Conservation (phyloP, 164 flowering plant genomes). For the Platanus orientalis region DNA sequence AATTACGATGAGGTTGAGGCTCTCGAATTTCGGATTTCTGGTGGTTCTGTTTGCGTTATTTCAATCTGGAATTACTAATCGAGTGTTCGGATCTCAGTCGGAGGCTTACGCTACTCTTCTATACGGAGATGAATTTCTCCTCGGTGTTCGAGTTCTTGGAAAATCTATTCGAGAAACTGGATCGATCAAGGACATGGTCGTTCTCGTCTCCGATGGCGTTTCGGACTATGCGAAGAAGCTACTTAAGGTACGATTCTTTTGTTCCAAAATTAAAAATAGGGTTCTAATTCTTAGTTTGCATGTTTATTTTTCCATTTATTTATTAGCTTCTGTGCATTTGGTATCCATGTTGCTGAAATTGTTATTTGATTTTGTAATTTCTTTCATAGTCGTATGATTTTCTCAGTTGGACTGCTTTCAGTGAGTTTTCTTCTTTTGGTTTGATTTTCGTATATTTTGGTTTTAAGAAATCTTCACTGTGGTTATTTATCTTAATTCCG, state of each 20-base stretch:
- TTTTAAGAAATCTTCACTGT: no score
- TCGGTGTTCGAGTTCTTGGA: constrained; percentile 94
- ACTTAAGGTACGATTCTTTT: constrained; percentile 44
- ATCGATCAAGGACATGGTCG: constrained; percentile 84
- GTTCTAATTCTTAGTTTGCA: neutral
- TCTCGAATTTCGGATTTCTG: constrained; percentile 8
- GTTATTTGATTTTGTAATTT: neutral
- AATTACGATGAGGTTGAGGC: constrained; percentile 15
- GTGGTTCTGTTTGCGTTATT: constrained; percentile 9
- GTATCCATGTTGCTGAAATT: neutral
- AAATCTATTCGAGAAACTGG: constrained; percentile 87
- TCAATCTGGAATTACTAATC: constrained; percentile 10
- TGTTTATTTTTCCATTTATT: neutral
- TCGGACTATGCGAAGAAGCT: constrained; percentile 73
- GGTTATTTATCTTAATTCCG: neutral
- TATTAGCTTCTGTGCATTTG: neutral
- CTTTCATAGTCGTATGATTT: neutral
- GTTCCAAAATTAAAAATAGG: neutral
- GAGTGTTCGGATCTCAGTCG: constrained; percentile 23
- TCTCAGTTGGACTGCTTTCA: neutral
- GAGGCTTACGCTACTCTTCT: constrained; percentile 85
- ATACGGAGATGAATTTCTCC: constrained; percentile 90
- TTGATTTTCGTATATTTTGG: no score
- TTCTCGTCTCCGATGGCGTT: constrained; percentile 92
- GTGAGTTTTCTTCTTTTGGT: neutral